Conservation (phyloP, 225 moss, liverwort and hornwort species). For the Polytrichum formosum region DNA sequence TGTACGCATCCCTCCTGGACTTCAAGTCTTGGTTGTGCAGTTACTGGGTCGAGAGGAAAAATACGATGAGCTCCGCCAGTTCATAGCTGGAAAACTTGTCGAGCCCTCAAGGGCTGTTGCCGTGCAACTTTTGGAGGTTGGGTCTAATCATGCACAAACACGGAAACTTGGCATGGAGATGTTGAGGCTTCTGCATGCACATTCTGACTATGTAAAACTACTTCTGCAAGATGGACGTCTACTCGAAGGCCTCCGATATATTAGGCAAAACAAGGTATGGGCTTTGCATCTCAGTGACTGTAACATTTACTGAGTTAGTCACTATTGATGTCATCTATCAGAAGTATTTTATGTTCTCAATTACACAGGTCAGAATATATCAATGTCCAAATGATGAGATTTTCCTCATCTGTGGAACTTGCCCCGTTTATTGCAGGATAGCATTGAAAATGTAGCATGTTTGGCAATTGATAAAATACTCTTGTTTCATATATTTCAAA, state of each 20-base stretch:
- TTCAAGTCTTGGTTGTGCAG: conserved; percentile 76
- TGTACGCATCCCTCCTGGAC: conserved; percentile 61
- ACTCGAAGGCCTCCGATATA: conserved; percentile 78
- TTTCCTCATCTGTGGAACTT: no score
- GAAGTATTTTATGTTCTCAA: no score
- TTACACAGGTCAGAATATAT: no score
- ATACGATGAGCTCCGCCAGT: conserved; percentile 78
- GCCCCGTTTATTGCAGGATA: no score
- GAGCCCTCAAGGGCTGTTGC: conserved; percentile 86
- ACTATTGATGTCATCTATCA: no score
- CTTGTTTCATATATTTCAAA: neutral
- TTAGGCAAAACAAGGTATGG: conserved; percentile 82
- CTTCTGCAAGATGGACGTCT: conserved; percentile 77
- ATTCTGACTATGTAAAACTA: conserved; percentile 77
- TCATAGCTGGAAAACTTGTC: conserved; percentile 67
- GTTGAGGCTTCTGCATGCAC: conserved; percentile 84
- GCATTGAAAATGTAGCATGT: no score
- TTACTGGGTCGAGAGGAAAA: conserved; percentile 83
- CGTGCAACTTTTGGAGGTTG: conserved; percentile 77
- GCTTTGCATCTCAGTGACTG: neutral
- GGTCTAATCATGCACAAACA: conserved; percentile 53
- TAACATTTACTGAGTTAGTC: no score
- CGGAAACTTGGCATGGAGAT: conserved; percentile 86
- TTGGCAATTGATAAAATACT: no score
- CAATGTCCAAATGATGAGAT: no score